These are phyloP conservation scores for Rubus parviflorus DNA, from an alignment of 306 rosid species.

Conservation along the genomic window DNA sequence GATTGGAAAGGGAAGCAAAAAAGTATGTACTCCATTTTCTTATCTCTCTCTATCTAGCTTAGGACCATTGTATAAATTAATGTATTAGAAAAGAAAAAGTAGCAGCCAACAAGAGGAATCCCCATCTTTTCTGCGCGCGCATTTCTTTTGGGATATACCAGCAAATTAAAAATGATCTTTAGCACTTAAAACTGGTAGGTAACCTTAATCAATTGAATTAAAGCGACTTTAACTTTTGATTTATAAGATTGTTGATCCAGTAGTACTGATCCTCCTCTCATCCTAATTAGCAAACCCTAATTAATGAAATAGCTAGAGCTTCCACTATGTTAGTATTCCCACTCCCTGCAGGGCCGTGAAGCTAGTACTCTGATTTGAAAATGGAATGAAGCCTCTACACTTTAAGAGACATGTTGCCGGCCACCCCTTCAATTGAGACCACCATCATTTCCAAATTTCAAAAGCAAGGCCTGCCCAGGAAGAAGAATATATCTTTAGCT, in stretches of 20 bases:
- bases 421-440: slow-evolving; percentile 50
- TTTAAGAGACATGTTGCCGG: slow-evolving; percentile 65
- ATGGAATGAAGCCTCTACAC: slow-evolving; percentile 29
- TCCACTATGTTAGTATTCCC: slow-evolving; percentile 36
- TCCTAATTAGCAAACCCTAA: slow-evolving; percentile 17
- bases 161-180: background rate
- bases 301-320: slow-evolving; percentile 25
- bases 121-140: slow-evolving; percentile 31
- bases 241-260: background rate
- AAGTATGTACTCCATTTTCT: slow-evolving; percentile 1
- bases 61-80: slow-evolving; percentile 1
- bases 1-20: slow-evolving; percentile 15
- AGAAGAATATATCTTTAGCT: slow-evolving; percentile 32
- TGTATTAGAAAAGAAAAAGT: slow-evolving; percentile 22
- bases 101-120: slow-evolving; percentile 41
- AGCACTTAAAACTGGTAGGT: background rate
- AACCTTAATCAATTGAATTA: slow-evolving; percentile 3
- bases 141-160: slow-evolving; percentile 7
- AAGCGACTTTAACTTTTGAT: slow-evolving; percentile 11
- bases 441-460: slow-evolving; percentile 45
- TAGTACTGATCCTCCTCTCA: no score
- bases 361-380: slow-evolving; percentile 13
- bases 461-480: slow-evolving; percentile 21
- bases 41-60: background rate
- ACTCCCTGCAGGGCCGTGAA: slow-evolving; percentile 4